Conservation (phyloP, 2,329 filamentous ascomycete genomes). For the Chaetomium sp. region DNA sequence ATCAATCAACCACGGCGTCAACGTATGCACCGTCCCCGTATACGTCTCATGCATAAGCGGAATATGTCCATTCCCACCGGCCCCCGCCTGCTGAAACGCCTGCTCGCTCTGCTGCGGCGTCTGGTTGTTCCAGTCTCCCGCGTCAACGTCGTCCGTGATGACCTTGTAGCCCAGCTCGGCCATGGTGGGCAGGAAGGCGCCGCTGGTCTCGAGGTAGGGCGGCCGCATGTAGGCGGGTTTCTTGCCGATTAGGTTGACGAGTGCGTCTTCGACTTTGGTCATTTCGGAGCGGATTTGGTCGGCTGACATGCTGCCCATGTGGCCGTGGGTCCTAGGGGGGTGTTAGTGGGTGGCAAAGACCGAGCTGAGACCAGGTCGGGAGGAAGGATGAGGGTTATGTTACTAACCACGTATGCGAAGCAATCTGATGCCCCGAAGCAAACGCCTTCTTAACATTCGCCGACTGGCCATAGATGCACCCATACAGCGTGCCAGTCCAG, state of each 20-base stretch:
- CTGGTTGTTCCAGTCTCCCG: conserved; percentile 54
- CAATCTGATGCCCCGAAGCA: conserved; percentile 46
- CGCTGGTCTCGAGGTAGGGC: conserved; percentile 43
- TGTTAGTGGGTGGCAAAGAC: neutral
- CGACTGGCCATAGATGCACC: conserved; percentile 44
- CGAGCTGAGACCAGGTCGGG: neutral
- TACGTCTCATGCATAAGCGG: conserved; percentile 53
- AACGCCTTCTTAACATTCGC: conserved; percentile 48
- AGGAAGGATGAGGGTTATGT: neutral
- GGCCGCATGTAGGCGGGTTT: conserved; percentile 46
- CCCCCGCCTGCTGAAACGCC: conserved; percentile 41
- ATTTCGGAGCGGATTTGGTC: conserved; percentile 41
- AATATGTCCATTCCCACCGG: conserved; percentile 44
- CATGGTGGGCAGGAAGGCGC: conserved; percentile 37
- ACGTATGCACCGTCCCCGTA: conserved; percentile 39
- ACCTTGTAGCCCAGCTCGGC: conserved; percentile 49
- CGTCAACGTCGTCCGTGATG: conserved; percentile 55
- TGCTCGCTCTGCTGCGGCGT: conserved; percentile 45
- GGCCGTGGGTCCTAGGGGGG: conserved; percentile 38
- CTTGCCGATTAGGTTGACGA: conserved; percentile 43
- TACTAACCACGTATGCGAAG: conserved; percentile 45
- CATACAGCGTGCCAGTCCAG: conserved; percentile 45
- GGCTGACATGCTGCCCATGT: conserved; percentile 36
- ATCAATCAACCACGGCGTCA: conserved; percentile 45
- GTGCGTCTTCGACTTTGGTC: conserved; percentile 43